A percentile compares a stretch with the other conserved stretches of the same genome.
Evolutionary conservation across 805 yeast genomes (phyloP).

Genomic region (Wickerhamomyces bisporus): DNA sequence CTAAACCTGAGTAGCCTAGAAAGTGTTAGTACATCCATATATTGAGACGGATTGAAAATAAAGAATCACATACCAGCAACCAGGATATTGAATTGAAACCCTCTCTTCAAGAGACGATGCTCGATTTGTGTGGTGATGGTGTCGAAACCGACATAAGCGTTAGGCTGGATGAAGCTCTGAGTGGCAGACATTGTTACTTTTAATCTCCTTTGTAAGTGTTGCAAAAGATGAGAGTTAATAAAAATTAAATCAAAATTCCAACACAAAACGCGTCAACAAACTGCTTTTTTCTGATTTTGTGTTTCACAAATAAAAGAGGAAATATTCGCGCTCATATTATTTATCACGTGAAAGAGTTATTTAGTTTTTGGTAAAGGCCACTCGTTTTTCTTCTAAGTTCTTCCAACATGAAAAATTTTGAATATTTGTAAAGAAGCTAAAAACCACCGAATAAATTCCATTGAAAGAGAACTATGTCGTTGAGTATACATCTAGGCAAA

Average conservation of each 20-base stretch:
- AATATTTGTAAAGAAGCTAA: too few relatives aligned
- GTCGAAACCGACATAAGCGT: slow-evolving; percentile 90
- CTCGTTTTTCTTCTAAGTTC: too few relatives aligned
- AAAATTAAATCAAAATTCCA: slow-evolving; percentile 10
- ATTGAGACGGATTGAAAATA: background rate
- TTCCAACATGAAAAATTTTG: too few relatives aligned
- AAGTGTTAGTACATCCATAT: background rate
- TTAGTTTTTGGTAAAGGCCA: too few relatives aligned
- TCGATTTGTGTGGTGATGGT: slow-evolving; percentile 95
- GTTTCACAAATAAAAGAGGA: slow-evolving; percentile 1
- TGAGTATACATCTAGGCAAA: slow-evolving; percentile 17
- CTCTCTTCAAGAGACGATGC: slow-evolving; percentile 82
- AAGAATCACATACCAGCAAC: slow-evolving; percentile 55
- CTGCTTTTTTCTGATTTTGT: too few relatives aligned
- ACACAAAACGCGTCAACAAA: slow-evolving; percentile 19
- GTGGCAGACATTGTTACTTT: slow-evolving; percentile 2
- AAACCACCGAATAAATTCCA: too few relatives aligned
- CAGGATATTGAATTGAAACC: slow-evolving; percentile 92
- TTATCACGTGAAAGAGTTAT: too few relatives aligned
- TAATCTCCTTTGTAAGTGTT: too few relatives aligned
- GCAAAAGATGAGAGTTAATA: slow-evolving; percentile 5
- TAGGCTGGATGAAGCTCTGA: slow-evolving; percentile 40
- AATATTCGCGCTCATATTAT: background rate
- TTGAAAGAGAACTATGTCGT: slow-evolving; percentile 12
- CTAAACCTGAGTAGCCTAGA: slow-evolving; percentile 70